A percentile compares a stretch with the other conserved stretches of the same genome.
Evolutionary conservation across 2,329 filamentous ascomycete genomes (phyloP).

Genomic region (Nannizziopsis arthrosporioides): DNA sequence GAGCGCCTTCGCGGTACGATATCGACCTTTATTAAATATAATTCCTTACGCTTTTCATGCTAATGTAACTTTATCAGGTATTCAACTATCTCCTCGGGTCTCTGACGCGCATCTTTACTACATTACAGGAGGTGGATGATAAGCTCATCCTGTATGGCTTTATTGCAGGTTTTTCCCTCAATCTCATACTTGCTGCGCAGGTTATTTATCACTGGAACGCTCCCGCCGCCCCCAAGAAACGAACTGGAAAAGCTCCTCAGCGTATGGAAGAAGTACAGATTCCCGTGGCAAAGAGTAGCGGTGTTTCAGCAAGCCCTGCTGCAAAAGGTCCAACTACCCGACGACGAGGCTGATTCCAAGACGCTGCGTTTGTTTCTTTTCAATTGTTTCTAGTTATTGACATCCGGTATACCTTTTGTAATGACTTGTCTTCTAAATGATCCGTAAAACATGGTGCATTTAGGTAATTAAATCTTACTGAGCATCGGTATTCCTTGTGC

Average conservation of each 20-base stretch:
- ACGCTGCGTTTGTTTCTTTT: background rate
- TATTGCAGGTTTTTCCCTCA: slow-evolving; percentile 80
- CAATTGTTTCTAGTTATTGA: slow-evolving; percentile 4
- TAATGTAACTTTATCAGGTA: slow-evolving; percentile 47
- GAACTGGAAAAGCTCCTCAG: slow-evolving; percentile 27
- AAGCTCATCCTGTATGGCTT: slow-evolving; percentile 93
- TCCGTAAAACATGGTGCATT: no score
- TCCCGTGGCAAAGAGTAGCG: slow-evolving; percentile 29
- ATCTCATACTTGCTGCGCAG: slow-evolving; percentile 72
- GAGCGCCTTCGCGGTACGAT: slow-evolving; percentile 80
- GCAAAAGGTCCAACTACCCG: slow-evolving; percentile 45
- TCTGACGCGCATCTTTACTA: slow-evolving; percentile 91
- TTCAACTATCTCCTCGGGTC: slow-evolving; percentile 96
- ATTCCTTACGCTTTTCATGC: background rate
- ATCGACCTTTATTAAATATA: slow-evolving; percentile 4
- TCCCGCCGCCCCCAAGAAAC: slow-evolving; percentile 18
- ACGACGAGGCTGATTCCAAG: slow-evolving; percentile 38
- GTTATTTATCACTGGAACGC: slow-evolving; percentile 96
- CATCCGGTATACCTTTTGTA: no score
- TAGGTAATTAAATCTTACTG: background rate
- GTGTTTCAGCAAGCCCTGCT: slow-evolving; percentile 32
- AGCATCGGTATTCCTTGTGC: background rate
- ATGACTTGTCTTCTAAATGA: no score
- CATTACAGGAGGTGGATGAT: slow-evolving; percentile 92
- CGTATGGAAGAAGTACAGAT: slow-evolving; percentile 15